Evolutionary conservation across 2,329 filamentous ascomycete genomes (phyloP), one percentile per base, ranked within the genome.

Genomic region (Colletotrichum coccodes): DNA sequence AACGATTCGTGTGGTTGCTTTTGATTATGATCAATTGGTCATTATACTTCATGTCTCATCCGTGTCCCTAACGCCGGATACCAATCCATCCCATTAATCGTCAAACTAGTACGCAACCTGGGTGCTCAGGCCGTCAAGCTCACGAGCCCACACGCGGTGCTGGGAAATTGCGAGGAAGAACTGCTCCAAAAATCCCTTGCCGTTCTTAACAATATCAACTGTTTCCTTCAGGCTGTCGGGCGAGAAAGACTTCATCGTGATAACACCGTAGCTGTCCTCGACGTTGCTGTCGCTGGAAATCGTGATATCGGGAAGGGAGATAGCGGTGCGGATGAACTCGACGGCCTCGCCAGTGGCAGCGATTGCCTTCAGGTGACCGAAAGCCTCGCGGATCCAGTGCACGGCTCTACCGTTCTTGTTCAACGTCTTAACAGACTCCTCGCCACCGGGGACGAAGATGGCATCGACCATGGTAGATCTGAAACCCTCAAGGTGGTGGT

Each of bases 391-490:
- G 4, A 95, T 81, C 88, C 91, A 96, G 81, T 95, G 91, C 2
- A 92, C 76, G 0, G 92, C 92, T 21, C 92, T 90, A 0, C 93
- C 93, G 70, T 87, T 93, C 82, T 90, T 89, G 64, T 85, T 81
- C 0, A 96, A 86, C 0, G 88, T 89, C 60, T 86, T 81, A 50
- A 92, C 80, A 1, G 89, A 88, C 65, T 90, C 84, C 0, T 85
- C 82, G 1, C 94, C 93, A 1, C 92, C 92, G 1, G 93, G 93
- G 3, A 97, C 82, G 75, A 94, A 94, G 32, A 95, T 76, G 0
- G 92, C 90, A 76, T 96, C 94, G 71, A 95, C 95, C 85, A 96
- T 89, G 40, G 91, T 94, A 32, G 90, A 93, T 18, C 93, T 88
- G 86, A 92, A 90, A 0, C 92, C 93, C 73, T 95, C 91, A 57